Evolutionary conservation across 2,329 filamentous ascomycete genomes (phyloP).

Genomic region (Penicillium nordicum): DNA sequence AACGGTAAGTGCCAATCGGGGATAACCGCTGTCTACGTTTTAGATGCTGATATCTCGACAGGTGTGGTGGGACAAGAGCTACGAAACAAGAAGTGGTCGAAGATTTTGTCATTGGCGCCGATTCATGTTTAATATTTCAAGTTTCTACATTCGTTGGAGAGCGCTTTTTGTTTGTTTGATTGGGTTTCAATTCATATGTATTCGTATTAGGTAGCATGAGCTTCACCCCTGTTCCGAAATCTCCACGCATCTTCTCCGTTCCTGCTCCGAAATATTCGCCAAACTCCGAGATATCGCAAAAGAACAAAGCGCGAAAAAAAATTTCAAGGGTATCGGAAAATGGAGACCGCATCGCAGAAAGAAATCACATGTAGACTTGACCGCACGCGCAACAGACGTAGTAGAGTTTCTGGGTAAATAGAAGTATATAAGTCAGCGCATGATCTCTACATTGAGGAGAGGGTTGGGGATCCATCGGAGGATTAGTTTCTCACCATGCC

Average conservation of each 20-base stretch:
- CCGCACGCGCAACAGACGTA: constrained; percentile 94
- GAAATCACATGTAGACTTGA: constrained; percentile 64
- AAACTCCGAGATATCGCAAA: constrained; percentile 13
- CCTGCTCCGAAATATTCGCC: constrained; percentile 1
- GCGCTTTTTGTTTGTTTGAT: constrained; percentile 22
- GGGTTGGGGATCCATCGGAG: background rate
- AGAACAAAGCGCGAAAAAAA: constrained; percentile 8
- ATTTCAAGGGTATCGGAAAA: constrained; percentile 31
- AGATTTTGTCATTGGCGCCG: constrained; percentile 93
- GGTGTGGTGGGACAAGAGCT: constrained; percentile 86
- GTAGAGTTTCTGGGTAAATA: constrained; percentile 69
- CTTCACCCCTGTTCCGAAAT: constrained; percentile 9
- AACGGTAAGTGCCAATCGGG: constrained; percentile 57
- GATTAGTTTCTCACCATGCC: constrained; percentile 74
- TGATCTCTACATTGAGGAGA: background rate
- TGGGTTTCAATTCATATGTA: constrained; percentile 26
- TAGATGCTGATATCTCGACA: constrained; percentile 34
- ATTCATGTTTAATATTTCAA: constrained; percentile 61
- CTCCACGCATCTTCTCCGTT: background rate
- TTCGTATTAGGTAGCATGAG: constrained; percentile 24
- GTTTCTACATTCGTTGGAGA: constrained; percentile 24
- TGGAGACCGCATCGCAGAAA: constrained; percentile 19
- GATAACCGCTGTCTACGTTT: background rate
- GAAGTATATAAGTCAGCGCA: constrained; percentile 12
- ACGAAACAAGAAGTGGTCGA: constrained; percentile 92